Conservation (phyloP, 2,329 filamentous ascomycete species). For the Fusarium illudens region DNA sequence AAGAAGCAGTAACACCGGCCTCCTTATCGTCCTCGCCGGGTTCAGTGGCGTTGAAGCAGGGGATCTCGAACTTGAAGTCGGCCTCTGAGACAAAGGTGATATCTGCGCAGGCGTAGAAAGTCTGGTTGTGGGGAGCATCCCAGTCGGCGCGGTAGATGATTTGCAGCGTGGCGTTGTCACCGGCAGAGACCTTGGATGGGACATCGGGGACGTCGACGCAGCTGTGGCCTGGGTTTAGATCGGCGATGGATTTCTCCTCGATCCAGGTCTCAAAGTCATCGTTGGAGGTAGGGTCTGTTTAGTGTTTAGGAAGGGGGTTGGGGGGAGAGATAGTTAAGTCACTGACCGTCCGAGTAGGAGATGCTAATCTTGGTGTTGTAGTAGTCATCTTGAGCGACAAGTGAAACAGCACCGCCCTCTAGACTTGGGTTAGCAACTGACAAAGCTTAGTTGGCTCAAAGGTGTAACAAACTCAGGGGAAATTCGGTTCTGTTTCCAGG, state of each 20-base stretch:
- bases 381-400: conserved; percentile 66
- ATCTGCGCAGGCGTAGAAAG: conserved; percentile 61
- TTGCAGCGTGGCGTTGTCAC: conserved; percentile 59
- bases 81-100: conserved; percentile 52
- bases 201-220: conserved; percentile 52
- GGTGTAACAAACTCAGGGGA: conserved; percentile 55
- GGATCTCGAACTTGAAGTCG: conserved; percentile 46
- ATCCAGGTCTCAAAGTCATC: conserved; percentile 53
- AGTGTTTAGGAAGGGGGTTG: not conserved
- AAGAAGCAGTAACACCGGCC: conserved; percentile 17
- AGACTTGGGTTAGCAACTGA: not conserved
- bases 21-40: conserved; percentile 39
- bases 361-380: conserved; percentile 63
- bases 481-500: conserved; percentile 63
- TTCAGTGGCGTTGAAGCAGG: conserved; percentile 57
- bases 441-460: not conserved
- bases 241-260: conserved; percentile 46
- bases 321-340: not conserved
- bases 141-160: conserved; percentile 58
- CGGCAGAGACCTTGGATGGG: conserved; percentile 47
- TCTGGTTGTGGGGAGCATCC: conserved; percentile 53
- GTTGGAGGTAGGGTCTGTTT: conserved; percentile 50
- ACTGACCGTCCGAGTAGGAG: conserved; percentile 58
- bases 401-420: conserved; percentile 64
- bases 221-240: conserved; percentile 56